Evolutionary conservation across 768 basidiomycete species (phyloP), one percentile per base, ranked within the genome.

Genomic region (Melanogaster broomeanus): DNA sequence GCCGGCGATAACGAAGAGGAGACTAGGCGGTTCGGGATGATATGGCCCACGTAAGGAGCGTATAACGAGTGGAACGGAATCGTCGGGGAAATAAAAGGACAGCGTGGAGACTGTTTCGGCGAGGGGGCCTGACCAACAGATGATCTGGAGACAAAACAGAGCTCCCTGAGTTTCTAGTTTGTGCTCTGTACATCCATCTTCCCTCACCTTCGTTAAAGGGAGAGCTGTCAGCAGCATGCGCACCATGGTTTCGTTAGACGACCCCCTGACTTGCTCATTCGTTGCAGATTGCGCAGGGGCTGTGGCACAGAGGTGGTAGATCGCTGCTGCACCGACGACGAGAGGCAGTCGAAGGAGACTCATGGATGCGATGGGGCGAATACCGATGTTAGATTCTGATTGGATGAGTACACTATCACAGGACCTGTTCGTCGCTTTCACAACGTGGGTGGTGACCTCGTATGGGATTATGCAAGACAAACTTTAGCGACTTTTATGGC

Each of bases 1-100:
- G 13, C 64, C 67, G 9, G 75, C 77, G 12, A 72, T 16, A 37
- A 77, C 42, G 57, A 68, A 70, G 5, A 42, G 24, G 10, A n/a
- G 11, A 16, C 41, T 42, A 11, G 41, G 41, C 3, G 41, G 12
- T 8, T n/a, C 22, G 2, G 41, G 8, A 6, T 6, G 24, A 21
- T 9, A 11, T 7, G 21, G 10, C 3, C 41, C 41, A 25, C 41
- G 41, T 6, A 42, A 12, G 9, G 41, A 42, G 21, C 24, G 21
- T 9, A 42, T 22, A 24, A 13, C 4, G 6, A 12, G 21, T 18
- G 41, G 24, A 42, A 7, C 19, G 24, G 25, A 42, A 6, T 40
- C n/a, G 7, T n/a, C n/a, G 13, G 42, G 27, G 27, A 42, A 8
- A 11, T 16, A 18, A 24, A 30, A 43, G n/a, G 42, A 43, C 28